Evolutionary conservation across 1,284 basidiomycete genomes (phyloP), one percentile per base, ranked within the genome.

Genomic region (Kwoniella shivajii): DNA sequence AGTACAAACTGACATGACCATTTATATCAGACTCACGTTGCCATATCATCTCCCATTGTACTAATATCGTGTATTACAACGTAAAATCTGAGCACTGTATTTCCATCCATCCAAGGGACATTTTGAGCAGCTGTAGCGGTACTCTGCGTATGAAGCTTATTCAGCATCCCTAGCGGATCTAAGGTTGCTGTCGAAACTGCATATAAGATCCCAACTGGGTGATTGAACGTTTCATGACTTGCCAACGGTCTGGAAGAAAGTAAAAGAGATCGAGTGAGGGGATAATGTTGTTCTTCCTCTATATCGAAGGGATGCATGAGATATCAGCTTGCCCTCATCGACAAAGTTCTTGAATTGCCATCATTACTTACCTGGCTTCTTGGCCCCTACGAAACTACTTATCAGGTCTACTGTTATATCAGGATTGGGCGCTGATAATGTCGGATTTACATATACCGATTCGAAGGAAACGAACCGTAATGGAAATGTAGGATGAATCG

Each of bases 201-300:
- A 26, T 77, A 64, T 3, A 79, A 50, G 9, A 77, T 60, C 20
- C 73, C 75, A 29, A 75, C 73, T 18, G 78, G 76, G 56, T 78
- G 75, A 54, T 78, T 75, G 66, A 78, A 78, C 10, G 77, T 78
- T 55, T 78, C 77, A 46, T 78, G 72, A n/a, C 67, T 58, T 7
- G 69, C 64, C 2, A 76, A 51, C 1, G 74, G 75, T 14, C 76
- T 59, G 9, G 78, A 75, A 0, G 73, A 65, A 13, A 79, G 66
- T 4, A 79, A 52, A 3, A 78, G 59, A 9, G 75, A 75, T 16
- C 76, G 67, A 6, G 76, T 73, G 0, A 75, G 48, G 13, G 73
- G 62, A 56, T 79, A 79, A 42, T 76, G 77, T 30, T 68, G 69
- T 44, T 77, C 68, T 26, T 75, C 68, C 6, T 73, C 75, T 78